Evolutionary conservation across 1,139 yeast genomes (phyloP), one percentile per base, ranked within the genome.

Genomic region (Suhomyces bokatorum): DNA sequence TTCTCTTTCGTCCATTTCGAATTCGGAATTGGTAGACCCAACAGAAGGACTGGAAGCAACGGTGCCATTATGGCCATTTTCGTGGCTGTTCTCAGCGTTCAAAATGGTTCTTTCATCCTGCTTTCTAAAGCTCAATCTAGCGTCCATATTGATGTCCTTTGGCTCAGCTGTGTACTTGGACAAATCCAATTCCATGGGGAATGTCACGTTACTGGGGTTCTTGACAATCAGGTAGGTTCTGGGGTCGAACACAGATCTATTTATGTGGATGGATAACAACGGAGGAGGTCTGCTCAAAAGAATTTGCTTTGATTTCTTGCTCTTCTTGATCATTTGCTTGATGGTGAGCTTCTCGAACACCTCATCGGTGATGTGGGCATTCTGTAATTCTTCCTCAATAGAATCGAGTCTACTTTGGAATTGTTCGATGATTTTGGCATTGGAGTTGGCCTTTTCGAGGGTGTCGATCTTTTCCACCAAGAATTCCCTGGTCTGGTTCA

Each of bases 181-280:
- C 57, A 91, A 66, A 59, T 89, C 83, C 50, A 91, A 66, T 37
- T 73, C 69, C 28, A 80, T 62, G 1, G 95, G 93, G 65, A 89
- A 89, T 14, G 80, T 65, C n/a, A 91, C 95, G 43, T 82, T 80
- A 8, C 96, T 85, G 44, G 87, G 81, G 60, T 91, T 90, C 61
- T 91, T 91, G 48, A 89, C 81, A 28, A 89, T 85, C 75, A 80
- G 80, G 49, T 87, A 93, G 0, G 96, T 87, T 47, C 81, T 72
- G 43, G 95, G 88, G 63, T 91, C 97, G 66, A 90, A 91, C 10
- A 89, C 97, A 3, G 96, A 87, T 58, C 98, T 78, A 62, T 91
- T 91, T 46, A 91, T 86, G 64, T 91, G 97, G 39, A 91, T 78
- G 45, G 93, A 81, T 44, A 91, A 72, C 49, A 89, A 74, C 13